Percentiles rank a stretch among this genome's conserved stretches.
Evolutionary conservation across 306 rosid species (phyloP).

Genomic region (Prosopis cineraria): DNA sequence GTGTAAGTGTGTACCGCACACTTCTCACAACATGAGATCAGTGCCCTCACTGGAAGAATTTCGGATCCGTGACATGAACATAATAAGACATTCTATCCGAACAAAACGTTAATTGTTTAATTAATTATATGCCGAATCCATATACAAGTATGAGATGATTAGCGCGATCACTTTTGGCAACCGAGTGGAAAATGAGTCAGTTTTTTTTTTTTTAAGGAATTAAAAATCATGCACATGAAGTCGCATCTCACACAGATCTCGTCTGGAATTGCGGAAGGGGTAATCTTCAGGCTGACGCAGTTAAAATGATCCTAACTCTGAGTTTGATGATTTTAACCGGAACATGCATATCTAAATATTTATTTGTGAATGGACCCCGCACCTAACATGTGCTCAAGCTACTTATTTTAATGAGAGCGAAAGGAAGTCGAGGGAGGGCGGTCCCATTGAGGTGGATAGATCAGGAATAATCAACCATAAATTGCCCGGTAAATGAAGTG

Average conservation of each 20-base stretch:
- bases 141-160: too few relatives aligned
- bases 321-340: too few relatives aligned
- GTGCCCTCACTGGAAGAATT: not conserved
- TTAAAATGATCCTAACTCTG: not conserved
- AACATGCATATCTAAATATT: too few relatives aligned
- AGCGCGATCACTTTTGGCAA: not conserved
- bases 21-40: not conserved
- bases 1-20: too few relatives aligned
- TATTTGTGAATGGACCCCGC: not conserved
- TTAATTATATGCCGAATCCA: too few relatives aligned
- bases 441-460: not conserved
- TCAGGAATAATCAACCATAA: too few relatives aligned
- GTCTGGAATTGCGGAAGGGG: not conserved
- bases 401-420: not conserved
- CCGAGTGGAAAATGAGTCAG: not conserved
- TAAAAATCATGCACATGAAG: not conserved
- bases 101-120: not conserved
- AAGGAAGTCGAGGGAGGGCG: not conserved
- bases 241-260: not conserved
- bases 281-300: not conserved
- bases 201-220: too few relatives aligned
- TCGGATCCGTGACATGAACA: too few relatives aligned
- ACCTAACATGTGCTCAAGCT: not conserved
- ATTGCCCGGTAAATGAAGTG: not conserved
- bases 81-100: not conserved